Evolutionary conservation across 768 basidiomycete genomes (phyloP).

Genomic region (Tephrocybe sp.): DNA sequence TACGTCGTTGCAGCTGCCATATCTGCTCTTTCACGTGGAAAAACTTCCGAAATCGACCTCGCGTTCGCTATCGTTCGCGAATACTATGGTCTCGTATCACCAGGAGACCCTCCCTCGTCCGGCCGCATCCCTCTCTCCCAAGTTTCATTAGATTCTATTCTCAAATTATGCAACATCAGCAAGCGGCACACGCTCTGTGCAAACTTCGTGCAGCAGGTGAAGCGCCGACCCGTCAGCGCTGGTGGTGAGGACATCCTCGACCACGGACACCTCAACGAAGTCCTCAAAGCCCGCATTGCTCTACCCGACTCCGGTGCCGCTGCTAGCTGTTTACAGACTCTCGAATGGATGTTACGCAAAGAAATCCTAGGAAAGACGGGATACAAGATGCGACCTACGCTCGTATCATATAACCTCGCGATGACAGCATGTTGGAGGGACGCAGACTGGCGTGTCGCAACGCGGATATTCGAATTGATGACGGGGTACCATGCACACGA

Average conservation of each 20-base stretch:
- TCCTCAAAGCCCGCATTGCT: constrained; percentile 53
- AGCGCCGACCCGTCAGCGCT: constrained; percentile 38
- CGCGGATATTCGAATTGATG: constrained; percentile 65
- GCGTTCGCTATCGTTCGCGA: constrained; percentile 63
- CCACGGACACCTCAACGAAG: constrained; percentile 56
- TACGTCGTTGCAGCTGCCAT: constrained; percentile 51
- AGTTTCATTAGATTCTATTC: constrained; percentile 50
- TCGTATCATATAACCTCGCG: constrained; percentile 58
- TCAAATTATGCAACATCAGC: constrained; percentile 53
- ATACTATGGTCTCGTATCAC: constrained; percentile 57
- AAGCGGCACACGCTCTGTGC: constrained; percentile 45
- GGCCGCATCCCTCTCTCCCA: constrained; percentile 40
- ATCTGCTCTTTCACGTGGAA: constrained; percentile 53
- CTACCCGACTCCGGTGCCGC: constrained; percentile 38
- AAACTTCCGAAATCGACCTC: constrained; percentile 56
- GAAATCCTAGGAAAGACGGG: constrained; percentile 45
- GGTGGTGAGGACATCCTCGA: constrained; percentile 44
- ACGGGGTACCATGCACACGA: constrained; percentile 60
- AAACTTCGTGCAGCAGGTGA: constrained; percentile 59
- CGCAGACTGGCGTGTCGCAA: constrained; percentile 59
- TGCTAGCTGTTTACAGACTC: constrained; percentile 48
- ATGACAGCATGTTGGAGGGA: constrained; percentile 62
- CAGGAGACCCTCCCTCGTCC: constrained; percentile 36
- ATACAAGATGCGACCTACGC: constrained; percentile 43
- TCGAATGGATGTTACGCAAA: constrained; percentile 70